A percentile compares a stretch with the other conserved stretches of the same genome.
Evolutionary conservation across 306 rosid species (phyloP).

Genomic region (Astragalus glycyphyllos): DNA sequence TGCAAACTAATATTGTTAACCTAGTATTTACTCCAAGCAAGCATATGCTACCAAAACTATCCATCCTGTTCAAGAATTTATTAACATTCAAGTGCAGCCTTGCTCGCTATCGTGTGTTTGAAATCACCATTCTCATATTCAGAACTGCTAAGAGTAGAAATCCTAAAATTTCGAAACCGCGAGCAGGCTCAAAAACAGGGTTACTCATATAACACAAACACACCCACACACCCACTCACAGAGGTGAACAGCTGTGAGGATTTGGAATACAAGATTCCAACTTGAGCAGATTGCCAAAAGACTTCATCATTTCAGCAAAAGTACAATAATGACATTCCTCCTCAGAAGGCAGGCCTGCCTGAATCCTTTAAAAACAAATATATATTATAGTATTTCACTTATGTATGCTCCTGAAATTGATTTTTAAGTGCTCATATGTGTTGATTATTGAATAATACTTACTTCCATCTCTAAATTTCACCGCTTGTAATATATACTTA

Average conservation of each 20-base stretch:
- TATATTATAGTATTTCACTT: slow-evolving; percentile 35
- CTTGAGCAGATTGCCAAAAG: slow-evolving; percentile 14
- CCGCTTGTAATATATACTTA: not conserved
- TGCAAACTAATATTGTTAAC: not conserved
- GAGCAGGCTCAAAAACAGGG: slow-evolving; percentile 3
- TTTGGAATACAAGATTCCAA: slow-evolving; percentile 3
- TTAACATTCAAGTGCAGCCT: slow-evolving; percentile 7
- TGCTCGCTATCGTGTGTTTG: not conserved
- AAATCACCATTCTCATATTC: not conserved
- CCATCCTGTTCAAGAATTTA: slow-evolving; percentile 6
- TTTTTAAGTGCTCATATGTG: slow-evolving; percentile 3
- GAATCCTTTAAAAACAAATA: not conserved
- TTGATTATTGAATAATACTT: slow-evolving; percentile 1
- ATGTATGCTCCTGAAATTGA: slow-evolving; percentile 6
- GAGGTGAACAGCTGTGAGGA: slow-evolving; percentile 14
- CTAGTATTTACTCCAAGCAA: not conserved
- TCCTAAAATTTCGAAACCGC: not conserved
- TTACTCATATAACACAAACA: not conserved
- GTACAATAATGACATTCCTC: slow-evolving; percentile 17
- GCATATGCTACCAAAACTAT: slow-evolving; percentile 12
- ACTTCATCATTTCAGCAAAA: slow-evolving; percentile 18
- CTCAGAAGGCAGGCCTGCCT: not conserved
- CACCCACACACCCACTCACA: not conserved
- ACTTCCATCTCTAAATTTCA: slow-evolving; percentile 24
- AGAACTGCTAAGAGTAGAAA: not conserved